Evolutionary conservation across 257 asterid species (phyloP).

Genomic region (Echium plantagineum): DNA sequence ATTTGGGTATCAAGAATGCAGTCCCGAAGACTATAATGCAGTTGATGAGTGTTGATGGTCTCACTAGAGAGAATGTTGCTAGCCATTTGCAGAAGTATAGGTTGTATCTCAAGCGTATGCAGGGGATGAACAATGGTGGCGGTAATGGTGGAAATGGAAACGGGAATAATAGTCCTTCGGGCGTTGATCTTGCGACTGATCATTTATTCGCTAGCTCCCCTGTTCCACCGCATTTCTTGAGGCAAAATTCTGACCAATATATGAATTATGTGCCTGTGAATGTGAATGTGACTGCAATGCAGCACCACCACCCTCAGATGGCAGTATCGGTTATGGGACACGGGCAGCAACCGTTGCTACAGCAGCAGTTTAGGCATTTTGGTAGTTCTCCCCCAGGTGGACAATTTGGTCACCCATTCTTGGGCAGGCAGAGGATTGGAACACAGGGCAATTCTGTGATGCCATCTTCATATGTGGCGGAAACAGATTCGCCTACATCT

Average conservation of each 20-base stretch:
- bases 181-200: not conserved
- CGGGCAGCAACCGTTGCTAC: not conserved
- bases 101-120: not conserved
- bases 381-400: not conserved
- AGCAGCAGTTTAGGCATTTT: not conserved
- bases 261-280: not conserved
- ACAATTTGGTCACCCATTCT: not conserved
- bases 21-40: not conserved
- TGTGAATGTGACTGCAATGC: not conserved
- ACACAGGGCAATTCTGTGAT: conserved; percentile 10
- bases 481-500: conserved; percentile 34
- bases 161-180: not conserved
- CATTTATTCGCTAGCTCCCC: not conserved
- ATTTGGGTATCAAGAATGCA: not conserved
- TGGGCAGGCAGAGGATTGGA: conserved; percentile 2
- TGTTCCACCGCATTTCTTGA: not conserved
- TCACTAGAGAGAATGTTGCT: not conserved
- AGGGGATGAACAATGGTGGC: not conserved
- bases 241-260: not conserved
- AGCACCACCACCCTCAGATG: not conserved
- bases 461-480: too few relatives aligned
- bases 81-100: conserved; percentile 1
- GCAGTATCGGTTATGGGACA: not conserved
- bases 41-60: conserved; percentile 4
- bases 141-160: not conserved